phyloP scores from a whole-genome alignment of 768 basidiomycete genomes.

The Auricularia cornea region DNA sequence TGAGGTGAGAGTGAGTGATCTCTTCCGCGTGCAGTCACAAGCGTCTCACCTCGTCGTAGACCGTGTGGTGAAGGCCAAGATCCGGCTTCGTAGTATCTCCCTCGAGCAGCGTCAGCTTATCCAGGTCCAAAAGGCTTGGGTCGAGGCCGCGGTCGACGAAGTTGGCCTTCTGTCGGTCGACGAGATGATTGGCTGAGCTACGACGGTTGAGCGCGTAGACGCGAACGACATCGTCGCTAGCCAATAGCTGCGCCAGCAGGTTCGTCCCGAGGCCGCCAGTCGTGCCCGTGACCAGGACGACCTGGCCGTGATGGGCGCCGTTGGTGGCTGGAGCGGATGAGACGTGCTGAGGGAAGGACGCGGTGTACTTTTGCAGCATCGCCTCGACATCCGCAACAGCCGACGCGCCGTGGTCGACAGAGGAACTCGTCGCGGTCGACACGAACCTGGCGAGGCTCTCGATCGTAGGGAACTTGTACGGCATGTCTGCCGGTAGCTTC shows the following conservation, averaged over 20 bases:
- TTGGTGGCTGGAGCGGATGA: background rate
- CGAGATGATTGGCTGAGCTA: conserved; percentile 5
- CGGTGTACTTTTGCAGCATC: conserved; percentile 34
- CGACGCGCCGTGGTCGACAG: background rate
- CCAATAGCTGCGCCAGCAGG: conserved; percentile 22
- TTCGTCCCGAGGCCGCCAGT: conserved; percentile 36
- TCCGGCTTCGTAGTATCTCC: conserved; percentile 15
- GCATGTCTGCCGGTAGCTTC: conserved; percentile 27
- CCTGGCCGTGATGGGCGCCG: conserved; percentile 8
- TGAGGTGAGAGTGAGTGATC: too few relatives aligned
- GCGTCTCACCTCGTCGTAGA: conserved; percentile 17
- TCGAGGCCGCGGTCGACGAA: conserved; percentile 27
- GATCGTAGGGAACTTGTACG: conserved; percentile 32
- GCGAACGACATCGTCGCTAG: conserved; percentile 10
- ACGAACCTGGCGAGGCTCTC: conserved; percentile 15
- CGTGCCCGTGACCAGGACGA: conserved; percentile 34
- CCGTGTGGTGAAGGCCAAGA: conserved; percentile 19
- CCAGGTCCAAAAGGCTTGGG: conserved; percentile 7
- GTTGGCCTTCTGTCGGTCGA: conserved; percentile 19
- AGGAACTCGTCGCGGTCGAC: conserved; percentile 9
- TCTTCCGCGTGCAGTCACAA: too few relatives aligned
- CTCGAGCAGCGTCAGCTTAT: conserved; percentile 27
- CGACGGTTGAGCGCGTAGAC: conserved; percentile 29
- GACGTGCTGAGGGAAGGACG: conserved; percentile 9
- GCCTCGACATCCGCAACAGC: conserved; percentile 19